phyloP scores from a whole-genome alignment of 2,329 filamentous ascomycete species.

The Ophiostoma angusticollis region DNA sequence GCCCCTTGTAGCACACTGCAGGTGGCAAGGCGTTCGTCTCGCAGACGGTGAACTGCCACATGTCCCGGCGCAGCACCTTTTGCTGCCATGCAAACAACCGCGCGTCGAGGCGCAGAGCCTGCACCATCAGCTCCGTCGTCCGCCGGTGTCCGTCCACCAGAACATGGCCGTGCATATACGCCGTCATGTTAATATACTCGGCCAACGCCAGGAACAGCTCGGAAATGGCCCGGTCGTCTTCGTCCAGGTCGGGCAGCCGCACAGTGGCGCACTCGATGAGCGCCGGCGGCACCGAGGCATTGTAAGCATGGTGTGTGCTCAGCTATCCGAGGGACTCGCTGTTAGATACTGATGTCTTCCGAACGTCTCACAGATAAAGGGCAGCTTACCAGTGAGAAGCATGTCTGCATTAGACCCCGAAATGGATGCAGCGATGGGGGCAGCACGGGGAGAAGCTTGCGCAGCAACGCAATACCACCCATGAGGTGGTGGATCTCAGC shows the following conservation, averaged over 20 bases:
- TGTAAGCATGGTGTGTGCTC: slow-evolving; percentile 30
- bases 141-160: slow-evolving; percentile 26
- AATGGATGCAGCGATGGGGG: slow-evolving; percentile 30
- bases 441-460: slow-evolving; percentile 29
- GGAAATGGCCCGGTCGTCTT: slow-evolving; percentile 26
- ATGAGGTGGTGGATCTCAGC: slow-evolving; percentile 48
- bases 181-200: slow-evolving; percentile 27
- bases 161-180: slow-evolving; percentile 21
- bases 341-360: too few relatives aligned
- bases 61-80: slow-evolving; percentile 16
- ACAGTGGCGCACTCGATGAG: slow-evolving; percentile 33
- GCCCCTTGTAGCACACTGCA: slow-evolving; percentile 34
- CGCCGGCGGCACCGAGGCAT: slow-evolving; percentile 25
- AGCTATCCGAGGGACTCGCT: slow-evolving; percentile 21
- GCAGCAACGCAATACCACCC: slow-evolving; percentile 46
- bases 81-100: slow-evolving; percentile 28
- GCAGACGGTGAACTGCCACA: slow-evolving; percentile 25
- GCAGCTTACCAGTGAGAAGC: slow-evolving; percentile 39
- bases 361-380: too few relatives aligned
- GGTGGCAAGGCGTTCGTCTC: slow-evolving; percentile 23
- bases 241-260: too few relatives aligned
- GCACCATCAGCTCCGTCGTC: slow-evolving; percentile 24
- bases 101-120: slow-evolving; percentile 28
- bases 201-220: slow-evolving; percentile 29
- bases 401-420: slow-evolving; percentile 40